Evolutionary conservation across 2,329 filamentous ascomycete genomes (phyloP), one percentile per base, ranked within the genome.

Genomic region (Colletotrichum cereale): DNA sequence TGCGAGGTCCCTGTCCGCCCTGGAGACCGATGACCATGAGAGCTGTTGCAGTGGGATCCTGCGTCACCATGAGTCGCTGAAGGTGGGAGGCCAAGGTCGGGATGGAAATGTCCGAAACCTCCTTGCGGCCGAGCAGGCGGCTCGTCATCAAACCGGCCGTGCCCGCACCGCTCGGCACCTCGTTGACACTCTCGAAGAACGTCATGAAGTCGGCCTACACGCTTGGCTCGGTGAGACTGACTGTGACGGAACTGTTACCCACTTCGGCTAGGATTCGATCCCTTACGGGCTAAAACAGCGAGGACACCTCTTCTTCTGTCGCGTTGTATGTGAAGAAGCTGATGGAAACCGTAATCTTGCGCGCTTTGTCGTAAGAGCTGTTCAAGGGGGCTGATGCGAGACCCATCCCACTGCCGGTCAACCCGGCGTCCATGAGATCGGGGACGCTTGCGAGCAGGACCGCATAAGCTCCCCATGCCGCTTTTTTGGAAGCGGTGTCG

Each of bases 11-110:
- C 21, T 50, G 38, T 1, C 69, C 73, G 3, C 72, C 69, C 24
- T 73, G 70, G 10, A 73, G 72, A 5, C 72, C 73, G 50, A 74
- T 70, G 8, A 72, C 66, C 62, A 57, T 62, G 40, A 74, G 61
- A 2, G 29, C 26, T 21, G 40, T 58, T 21, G 56, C 31, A 7
- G 42, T 62, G 6, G 67, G 48, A 34, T 57, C 24, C 26, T 67
- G 52, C 1, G 69, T 12, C 3, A 34, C 26, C 3, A 64, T 52
- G 1, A 66, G 21, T 11, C 21, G 55, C 66, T 73, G 60, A 16
- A 74, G 60, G 40, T 73, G 68, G 2, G 66, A 62, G 2, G 56
- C 64, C 18, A 74, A 24, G 7, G 63, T 63, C 21, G 71, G 52
- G 0, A 50, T 29, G 0, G 58, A 36, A 18, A 72, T 66, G 6